Base-by-base conservation (phyloP, 805 yeast genomes). In the Cyberlindnera mycetangii region DNA sequence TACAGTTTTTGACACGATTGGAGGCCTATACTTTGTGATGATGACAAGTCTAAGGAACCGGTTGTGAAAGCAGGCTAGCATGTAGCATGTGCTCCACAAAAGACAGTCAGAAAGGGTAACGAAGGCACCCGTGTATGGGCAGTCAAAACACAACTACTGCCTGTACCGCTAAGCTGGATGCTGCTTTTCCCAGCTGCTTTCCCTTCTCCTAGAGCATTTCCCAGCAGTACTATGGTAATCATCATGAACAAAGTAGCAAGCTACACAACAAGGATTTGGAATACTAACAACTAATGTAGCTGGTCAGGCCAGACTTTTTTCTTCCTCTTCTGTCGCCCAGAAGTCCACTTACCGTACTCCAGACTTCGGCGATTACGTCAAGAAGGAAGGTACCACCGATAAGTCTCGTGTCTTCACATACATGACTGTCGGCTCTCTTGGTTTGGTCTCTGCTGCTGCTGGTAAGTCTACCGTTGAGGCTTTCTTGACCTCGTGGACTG, bases 361-460 rank as follows among this genome's bases (percentile, higher is more conserved):
- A 67, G 92, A 90, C 71, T 90, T 79, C 70, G 77, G 85, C 52
- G 82, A 78, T 56, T 86, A 88, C 71, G 75, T 89, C 60, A 85
- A 84, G 75, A 78, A 78, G 53, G 69, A 78, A 60, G 75, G 77
- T 55, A 78, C 85, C 67, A 73, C 81, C 59, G 95, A 87, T 63
- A 79, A 80, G 63, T 73, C 82, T 59, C 87, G 96, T 69, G 89
- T 84, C 69, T 84, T 85, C 74, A 79, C 96, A 53, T 93, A 93
- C 78, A 92, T 95, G 77, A 89, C 95, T 90, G 92, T 93, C 57
- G 99, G 99, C 58, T 83, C 97, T 36, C 76, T 89, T 68, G 98
- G 97, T 66, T 70, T 89, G 59, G 72, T 90, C 58, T 75, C 88
- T 35, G 95, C 97, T 42, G 96, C 90, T 45, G 95, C 95, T 64